Percentiles rank a stretch among this genome's conserved stretches.
Evolutionary conservation across 1,139 yeast species (phyloP).

Genomic region (Saccharomycopsis hybrid): DNA sequence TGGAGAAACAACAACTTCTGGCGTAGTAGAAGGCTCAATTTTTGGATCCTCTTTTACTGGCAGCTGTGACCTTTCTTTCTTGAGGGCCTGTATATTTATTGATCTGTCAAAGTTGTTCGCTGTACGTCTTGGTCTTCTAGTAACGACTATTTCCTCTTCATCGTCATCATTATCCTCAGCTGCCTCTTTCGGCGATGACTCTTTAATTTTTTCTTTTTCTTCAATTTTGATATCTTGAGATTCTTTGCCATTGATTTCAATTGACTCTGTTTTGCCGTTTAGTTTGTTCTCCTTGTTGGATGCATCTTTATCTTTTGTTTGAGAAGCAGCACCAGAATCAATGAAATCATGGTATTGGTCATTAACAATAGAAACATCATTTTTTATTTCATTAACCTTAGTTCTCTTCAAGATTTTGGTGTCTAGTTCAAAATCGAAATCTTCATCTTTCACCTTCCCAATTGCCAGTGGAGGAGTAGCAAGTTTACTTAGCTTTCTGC

Average conservation of each 20-base stretch:
- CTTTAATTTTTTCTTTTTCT: conserved; percentile 9
- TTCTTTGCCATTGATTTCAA: conserved; percentile 4
- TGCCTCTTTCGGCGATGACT: conserved; percentile 17
- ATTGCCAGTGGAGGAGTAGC: neutral
- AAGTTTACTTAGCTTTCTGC: neutral
- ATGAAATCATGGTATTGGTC: no score
- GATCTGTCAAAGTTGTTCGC: conserved; percentile 31
- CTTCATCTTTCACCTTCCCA: neutral
- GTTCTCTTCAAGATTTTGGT: conserved; percentile 11
- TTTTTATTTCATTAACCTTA: conserved; percentile 17
- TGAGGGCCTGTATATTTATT: conserved; percentile 22
- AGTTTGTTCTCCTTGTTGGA: no score
- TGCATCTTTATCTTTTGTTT: no score
- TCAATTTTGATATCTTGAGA: conserved; percentile 12
- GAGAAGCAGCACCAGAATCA: no score
- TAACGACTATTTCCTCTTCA: conserved; percentile 48
- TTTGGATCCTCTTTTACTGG: neutral
- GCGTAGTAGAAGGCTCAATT: neutral
- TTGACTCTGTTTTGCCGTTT: neutral
- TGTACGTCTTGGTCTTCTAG: conserved; percentile 39
- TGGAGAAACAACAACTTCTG: conserved; percentile 27
- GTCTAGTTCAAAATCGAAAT: conserved; percentile 1
- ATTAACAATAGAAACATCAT: neutral
- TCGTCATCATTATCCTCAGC: conserved; percentile 34
- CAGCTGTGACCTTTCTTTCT: conserved; percentile 16